Evolutionary conservation across 2,329 filamentous ascomycete genomes (phyloP).

Genomic region (Sporothrix phasma): DNA sequence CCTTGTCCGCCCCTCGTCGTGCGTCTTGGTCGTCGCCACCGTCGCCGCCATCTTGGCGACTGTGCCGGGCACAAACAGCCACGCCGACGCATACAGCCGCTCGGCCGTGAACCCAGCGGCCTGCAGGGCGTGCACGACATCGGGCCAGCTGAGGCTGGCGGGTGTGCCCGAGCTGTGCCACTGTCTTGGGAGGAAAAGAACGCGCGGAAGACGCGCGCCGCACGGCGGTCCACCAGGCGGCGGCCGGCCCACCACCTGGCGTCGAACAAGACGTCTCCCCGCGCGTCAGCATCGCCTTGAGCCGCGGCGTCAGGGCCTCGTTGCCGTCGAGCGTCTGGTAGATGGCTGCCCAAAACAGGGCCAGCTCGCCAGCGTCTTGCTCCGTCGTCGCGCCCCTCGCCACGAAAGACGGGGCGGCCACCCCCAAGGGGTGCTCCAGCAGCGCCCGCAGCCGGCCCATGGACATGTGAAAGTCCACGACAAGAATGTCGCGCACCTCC

Average conservation of each 20-base stretch:
- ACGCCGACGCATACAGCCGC: constrained; percentile 16
- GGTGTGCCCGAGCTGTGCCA: constrained; percentile 9
- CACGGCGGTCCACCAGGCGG: constrained; percentile 9
- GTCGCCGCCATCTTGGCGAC: constrained; percentile 7
- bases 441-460: constrained; percentile 11
- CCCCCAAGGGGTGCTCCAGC: constrained; percentile 10
- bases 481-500: constrained; percentile 12
- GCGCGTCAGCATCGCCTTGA: constrained; percentile 7
- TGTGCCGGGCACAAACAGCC: constrained; percentile 20
- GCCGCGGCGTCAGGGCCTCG: constrained; percentile 12
- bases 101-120: constrained; percentile 4
- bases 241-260: background rate
- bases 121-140: constrained; percentile 15
- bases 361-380: background rate
- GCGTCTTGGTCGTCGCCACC: background rate
- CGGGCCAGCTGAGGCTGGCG: constrained; percentile 13
- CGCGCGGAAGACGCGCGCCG: constrained; percentile 14
- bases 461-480: constrained; percentile 14
- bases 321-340: constrained; percentile 9
- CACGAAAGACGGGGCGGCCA: constrained; percentile 4
- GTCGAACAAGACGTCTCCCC: background rate
- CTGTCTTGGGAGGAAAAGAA: constrained; percentile 11
- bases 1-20: background rate
- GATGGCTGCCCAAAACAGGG: constrained; percentile 13
- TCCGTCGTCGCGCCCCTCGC: background rate